A percentile compares a stretch with the other conserved stretches of the same genome.
Evolutionary conservation across 306 rosid species (phyloP).

Genomic region (Chamaecrista fasciculata): DNA sequence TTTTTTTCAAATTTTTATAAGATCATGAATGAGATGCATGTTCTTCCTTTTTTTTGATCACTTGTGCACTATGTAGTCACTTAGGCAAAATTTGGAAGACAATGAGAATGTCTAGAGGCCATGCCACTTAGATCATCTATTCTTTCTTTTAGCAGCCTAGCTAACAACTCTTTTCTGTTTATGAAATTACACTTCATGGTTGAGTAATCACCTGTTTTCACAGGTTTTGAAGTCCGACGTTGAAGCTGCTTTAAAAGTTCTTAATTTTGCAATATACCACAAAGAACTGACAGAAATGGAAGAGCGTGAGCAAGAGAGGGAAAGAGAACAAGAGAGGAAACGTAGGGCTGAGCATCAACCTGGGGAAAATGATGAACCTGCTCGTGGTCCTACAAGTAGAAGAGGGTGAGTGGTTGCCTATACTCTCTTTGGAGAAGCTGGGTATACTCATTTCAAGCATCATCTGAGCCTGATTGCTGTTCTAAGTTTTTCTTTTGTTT

Average conservation of each 20-base stretch:
- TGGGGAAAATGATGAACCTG: slow-evolving; percentile 50
- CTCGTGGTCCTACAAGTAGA: slow-evolving; percentile 37
- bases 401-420: slow-evolving; percentile 48
- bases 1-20: neutral
- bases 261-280: slow-evolving; percentile 94
- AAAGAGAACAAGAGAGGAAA: slow-evolving; percentile 62
- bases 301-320: slow-evolving; percentile 81
- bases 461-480: neutral
- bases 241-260: slow-evolving; percentile 80
- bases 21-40: neutral
- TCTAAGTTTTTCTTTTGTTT: slow-evolving; percentile 1
- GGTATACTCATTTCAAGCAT: slow-evolving; percentile 1
- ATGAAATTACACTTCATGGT: slow-evolving; percentile 6
- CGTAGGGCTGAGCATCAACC: slow-evolving; percentile 51
- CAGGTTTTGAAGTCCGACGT: slow-evolving; percentile 90
- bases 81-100: neutral
- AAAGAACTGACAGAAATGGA: slow-evolving; percentile 92
- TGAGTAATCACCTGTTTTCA: slow-evolving; percentile 25
- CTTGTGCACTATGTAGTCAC: neutral
- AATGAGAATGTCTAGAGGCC: neutral
- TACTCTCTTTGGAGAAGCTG: slow-evolving; percentile 2
- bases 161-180: neutral
- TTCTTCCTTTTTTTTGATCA: neutral
- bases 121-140: neutral
- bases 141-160: slow-evolving; percentile 16